These are phyloP conservation scores for Endothia cerciana DNA, from an alignment of 2,329 filamentous ascomycete genomes.

Conservation along the genomic window DNA sequence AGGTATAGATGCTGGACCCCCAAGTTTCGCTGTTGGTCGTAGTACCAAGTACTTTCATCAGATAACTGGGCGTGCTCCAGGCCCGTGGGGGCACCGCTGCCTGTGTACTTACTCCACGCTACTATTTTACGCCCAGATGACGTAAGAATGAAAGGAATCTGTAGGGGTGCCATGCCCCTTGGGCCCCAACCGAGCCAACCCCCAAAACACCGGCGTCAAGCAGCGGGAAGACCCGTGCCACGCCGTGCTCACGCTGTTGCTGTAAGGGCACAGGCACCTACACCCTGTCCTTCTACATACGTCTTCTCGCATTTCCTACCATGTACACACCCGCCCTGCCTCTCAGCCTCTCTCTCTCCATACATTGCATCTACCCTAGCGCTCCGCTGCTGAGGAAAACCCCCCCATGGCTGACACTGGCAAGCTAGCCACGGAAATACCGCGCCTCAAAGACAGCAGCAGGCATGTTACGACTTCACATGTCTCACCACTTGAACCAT, in stretches of 20 bases:
- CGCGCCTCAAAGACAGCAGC: neutral
- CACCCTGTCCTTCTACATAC: neutral
- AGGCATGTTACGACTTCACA: neutral
- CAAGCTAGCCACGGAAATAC: neutral
- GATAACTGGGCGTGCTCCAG: too few relatives aligned
- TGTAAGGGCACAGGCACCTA: neutral
- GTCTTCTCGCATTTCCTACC: neutral
- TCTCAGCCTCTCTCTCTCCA: neutral
- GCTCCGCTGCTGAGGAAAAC: neutral
- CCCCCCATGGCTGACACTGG: neutral
- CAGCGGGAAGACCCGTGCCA: slow-evolving; percentile 4
- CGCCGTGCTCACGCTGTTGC: neutral
- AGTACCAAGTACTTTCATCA: too few relatives aligned
- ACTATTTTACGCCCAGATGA: neutral
- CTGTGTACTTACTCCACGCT: neutral
- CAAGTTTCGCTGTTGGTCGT: too few relatives aligned
- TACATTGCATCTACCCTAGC: neutral
- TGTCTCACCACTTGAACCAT: neutral
- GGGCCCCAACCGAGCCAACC: neutral
- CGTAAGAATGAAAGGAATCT: neutral
- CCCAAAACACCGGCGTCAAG: neutral
- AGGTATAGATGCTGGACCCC: too few relatives aligned
- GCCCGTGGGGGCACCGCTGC: neutral
- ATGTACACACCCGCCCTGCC: too few relatives aligned
- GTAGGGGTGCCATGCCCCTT: neutral